phyloP scores from a whole-genome alignment of 768 basidiomycete species.

The Boletus subparvulus region DNA sequence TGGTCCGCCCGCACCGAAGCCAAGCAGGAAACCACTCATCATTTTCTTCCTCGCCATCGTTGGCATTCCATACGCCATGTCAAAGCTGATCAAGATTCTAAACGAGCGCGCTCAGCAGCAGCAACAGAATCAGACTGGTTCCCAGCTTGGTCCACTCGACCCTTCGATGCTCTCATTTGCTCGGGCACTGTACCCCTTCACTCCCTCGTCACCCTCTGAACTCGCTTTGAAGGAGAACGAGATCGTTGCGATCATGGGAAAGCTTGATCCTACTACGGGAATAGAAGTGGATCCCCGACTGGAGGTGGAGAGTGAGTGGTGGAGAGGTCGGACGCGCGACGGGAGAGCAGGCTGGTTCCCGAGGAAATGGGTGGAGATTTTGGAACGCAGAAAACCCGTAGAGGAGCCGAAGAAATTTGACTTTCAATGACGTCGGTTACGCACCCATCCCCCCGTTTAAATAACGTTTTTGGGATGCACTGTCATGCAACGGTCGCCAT shows the following conservation, averaged over 20 bases:
- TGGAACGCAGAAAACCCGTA: conserved; percentile 45
- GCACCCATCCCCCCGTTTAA: no score
- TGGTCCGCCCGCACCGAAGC: conserved; percentile 47
- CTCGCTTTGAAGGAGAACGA: conserved; percentile 83
- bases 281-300: conserved; percentile 66
- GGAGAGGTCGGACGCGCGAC: conserved; percentile 90
- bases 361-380: conserved; percentile 77
- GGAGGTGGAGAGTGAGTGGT: conserved; percentile 76
- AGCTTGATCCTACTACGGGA: conserved; percentile 69
- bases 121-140: conserved; percentile 38
- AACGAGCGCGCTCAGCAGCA: conserved; percentile 58
- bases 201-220: conserved; percentile 72
- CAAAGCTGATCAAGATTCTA: conserved; percentile 79
- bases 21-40: conserved; percentile 86
- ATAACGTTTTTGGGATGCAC: no score
- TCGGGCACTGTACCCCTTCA: conserved; percentile 76
- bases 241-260: conserved; percentile 88
- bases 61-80: conserved; percentile 92
- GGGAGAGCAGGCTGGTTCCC: conserved; percentile 97
- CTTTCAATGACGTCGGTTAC: conserved; percentile 8
- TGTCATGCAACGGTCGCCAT: no score
- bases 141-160: conserved; percentile 57
- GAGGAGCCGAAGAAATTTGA: conserved; percentile 43
- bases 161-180: conserved; percentile 83
- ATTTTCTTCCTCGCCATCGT: conserved; percentile 92